phyloP scores from a whole-genome alignment of 148 eudicot genomes.

The Rhododendron molle region DNA sequence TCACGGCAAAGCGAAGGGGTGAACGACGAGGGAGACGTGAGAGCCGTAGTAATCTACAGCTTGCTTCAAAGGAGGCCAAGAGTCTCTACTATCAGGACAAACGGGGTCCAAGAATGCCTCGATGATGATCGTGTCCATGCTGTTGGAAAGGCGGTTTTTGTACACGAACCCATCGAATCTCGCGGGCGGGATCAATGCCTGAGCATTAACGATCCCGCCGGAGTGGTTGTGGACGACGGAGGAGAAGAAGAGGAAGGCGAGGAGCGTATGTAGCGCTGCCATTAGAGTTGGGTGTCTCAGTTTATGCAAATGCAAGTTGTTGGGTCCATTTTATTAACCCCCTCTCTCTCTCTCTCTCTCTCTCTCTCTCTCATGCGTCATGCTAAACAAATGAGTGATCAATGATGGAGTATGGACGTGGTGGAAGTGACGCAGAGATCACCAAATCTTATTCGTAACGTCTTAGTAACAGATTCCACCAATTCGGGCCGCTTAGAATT shows the following conservation, averaged over 20 bases:
- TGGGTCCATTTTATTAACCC: too few relatives aligned
- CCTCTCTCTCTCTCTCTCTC: not conserved
- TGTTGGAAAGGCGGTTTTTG: slow-evolving; percentile 20
- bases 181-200: slow-evolving; percentile 34
- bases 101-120: slow-evolving; percentile 93
- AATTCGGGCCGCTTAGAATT: not conserved
- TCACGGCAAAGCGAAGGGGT: slow-evolving; percentile 78
- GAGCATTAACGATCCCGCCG: not conserved
- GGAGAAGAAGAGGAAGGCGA: not conserved
- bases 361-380: not conserved
- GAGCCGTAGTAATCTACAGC: slow-evolving; percentile 49
- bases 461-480: not conserved
- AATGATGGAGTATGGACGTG: not conserved
- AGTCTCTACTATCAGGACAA: slow-evolving; percentile 81
- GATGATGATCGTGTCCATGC: slow-evolving; percentile 35
- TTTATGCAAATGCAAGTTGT: too few relatives aligned
- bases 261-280: not conserved
- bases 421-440: not conserved
- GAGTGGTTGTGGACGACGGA: not conserved
- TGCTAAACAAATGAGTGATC: not conserved
- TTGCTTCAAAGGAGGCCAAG: slow-evolving; percentile 82
- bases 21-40: slow-evolving; percentile 50
- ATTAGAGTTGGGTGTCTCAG: not conserved
- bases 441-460: not conserved
- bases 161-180: slow-evolving; percentile 73